phyloP scores from a whole-genome alignment of 331 rosid genomes.

The Rhamnella rubrinervis region DNA sequence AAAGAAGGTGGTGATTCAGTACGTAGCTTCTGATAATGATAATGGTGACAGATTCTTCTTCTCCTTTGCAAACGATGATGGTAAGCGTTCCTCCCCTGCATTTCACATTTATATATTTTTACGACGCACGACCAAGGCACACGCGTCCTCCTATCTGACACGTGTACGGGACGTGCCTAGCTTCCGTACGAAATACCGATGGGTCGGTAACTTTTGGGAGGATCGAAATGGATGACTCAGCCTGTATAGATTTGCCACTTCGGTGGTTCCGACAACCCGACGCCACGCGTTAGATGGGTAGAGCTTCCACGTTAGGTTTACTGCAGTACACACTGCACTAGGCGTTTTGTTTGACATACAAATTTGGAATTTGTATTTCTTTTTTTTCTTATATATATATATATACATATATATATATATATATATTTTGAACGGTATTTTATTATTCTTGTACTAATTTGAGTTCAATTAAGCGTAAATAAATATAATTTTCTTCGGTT shows the following conservation, averaged over 20 bases:
- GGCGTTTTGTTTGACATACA: too few relatives aligned
- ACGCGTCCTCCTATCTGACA: slow-evolving; percentile 26
- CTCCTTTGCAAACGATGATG: background rate
- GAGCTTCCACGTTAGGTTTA: background rate
- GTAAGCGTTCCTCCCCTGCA: background rate
- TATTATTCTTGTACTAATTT: too few relatives aligned
- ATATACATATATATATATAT: too few relatives aligned
- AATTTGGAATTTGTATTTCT: too few relatives aligned
- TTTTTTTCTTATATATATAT: too few relatives aligned
- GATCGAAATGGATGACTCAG: slow-evolving; percentile 17
- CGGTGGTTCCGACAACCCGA: background rate
- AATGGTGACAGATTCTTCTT: background rate
- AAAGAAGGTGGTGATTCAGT: background rate
- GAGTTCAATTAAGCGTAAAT: too few relatives aligned
- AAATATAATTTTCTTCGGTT: background rate
- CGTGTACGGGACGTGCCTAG: slow-evolving; percentile 23
- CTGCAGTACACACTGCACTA: too few relatives aligned
- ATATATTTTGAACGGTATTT: too few relatives aligned
- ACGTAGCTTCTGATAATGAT: background rate
- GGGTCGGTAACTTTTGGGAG: background rate
- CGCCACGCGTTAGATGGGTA: background rate
- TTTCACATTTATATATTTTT: background rate
- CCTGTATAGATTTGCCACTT: slow-evolving; percentile 21
- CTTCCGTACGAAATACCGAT: background rate
- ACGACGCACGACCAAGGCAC: background rate